Conservation (phyloP, 1,284 basidiomycete genomes). For the Microbotryomycetes sp. region DNA sequence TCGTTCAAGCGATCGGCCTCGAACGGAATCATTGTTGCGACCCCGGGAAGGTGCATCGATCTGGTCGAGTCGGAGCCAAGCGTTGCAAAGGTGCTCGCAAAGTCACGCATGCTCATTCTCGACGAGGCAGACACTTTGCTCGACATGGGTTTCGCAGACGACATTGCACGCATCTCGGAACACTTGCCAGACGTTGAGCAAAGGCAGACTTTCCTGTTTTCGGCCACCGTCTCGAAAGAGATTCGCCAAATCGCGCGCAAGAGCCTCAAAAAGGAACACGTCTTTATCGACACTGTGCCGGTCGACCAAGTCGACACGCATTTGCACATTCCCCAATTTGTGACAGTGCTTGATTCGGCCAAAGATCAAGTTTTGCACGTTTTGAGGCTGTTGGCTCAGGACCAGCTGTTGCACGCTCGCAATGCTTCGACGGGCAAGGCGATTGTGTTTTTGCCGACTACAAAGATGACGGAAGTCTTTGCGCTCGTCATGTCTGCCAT, state of each 20-base stretch:
- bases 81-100: constrained; percentile 61
- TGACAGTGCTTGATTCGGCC: constrained; percentile 62
- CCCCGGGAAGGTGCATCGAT: constrained; percentile 83
- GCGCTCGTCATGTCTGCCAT: constrained; percentile 52
- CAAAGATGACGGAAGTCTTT: constrained; percentile 74
- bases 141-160: constrained; percentile 92
- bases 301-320: constrained; percentile 58
- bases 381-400: constrained; percentile 74
- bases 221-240: constrained; percentile 60
- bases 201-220: constrained; percentile 90
- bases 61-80: constrained; percentile 58
- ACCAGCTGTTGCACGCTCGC: constrained; percentile 68
- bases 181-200: constrained; percentile 59
- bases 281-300: constrained; percentile 54
- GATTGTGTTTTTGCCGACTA: constrained; percentile 85
- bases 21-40: constrained; percentile 84
- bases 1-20: constrained; percentile 55
- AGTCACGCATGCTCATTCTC: constrained; percentile 65
- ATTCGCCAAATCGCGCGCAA: constrained; percentile 47
- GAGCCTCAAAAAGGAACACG: constrained; percentile 57
- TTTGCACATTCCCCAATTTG: constrained; percentile 72
- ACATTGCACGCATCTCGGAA: constrained; percentile 67
- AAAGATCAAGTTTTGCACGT: constrained; percentile 71
- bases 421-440: constrained; percentile 55
- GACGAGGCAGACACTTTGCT: constrained; percentile 95